Conservation (phyloP, 148 eudicot genomes). For the Rhododendron mucronatum region DNA sequence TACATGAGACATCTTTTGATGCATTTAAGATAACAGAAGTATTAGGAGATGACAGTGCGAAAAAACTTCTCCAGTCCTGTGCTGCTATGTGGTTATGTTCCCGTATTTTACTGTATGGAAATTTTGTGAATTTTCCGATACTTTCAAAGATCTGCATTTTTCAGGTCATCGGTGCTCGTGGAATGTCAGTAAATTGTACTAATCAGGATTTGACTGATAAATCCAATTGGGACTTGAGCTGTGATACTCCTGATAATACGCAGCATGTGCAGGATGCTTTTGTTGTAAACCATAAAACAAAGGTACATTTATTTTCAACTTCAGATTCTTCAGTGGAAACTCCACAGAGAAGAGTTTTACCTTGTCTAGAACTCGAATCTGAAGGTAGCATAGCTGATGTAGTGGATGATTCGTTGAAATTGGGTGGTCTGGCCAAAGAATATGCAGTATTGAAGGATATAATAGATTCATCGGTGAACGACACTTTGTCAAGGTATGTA, state of each 20-base stretch:
- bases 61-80: constrained; percentile 55
- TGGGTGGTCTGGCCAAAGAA: constrained; percentile 82
- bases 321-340: constrained; percentile 23
- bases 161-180: constrained; percentile 50
- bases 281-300: constrained; percentile 48
- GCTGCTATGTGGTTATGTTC: constrained; percentile 51
- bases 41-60: constrained; percentile 50
- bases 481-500: constrained; percentile 60
- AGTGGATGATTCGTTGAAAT: constrained; percentile 28
- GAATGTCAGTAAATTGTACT: constrained; percentile 23
- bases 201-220: constrained; percentile 14
- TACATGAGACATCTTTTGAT: constrained; percentile 20
- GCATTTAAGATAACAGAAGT: constrained; percentile 46
- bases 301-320: constrained; percentile 42
- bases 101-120: constrained; percentile 59
- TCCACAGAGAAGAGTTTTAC: constrained; percentile 19
- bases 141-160: constrained; percentile 56
- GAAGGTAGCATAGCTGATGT: constrained; percentile 16
- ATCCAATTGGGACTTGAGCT: constrained; percentile 4
- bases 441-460: constrained; percentile 60
- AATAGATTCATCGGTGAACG: constrained; percentile 47
- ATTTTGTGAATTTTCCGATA: constrained; percentile 61
- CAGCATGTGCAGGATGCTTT: constrained; percentile 35
- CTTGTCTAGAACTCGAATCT: constrained; percentile 18
- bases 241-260: constrained; percentile 16